A percentile compares a stretch with the other conserved stretches of the same genome.
Conservation (phyloP, 805 yeast species). For the Candida piceae region DNA sequence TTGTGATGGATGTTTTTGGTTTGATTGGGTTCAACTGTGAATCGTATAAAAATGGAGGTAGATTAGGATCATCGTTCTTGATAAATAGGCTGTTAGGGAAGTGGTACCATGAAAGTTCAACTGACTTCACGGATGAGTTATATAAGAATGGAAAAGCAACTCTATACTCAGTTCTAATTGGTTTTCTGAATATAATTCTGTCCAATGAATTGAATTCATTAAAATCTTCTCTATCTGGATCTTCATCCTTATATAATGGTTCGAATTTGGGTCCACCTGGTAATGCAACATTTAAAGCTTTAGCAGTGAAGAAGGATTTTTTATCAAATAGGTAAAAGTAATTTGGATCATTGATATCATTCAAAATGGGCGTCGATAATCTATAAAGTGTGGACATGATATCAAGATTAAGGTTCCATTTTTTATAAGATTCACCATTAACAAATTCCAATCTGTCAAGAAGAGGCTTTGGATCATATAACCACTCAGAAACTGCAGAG, state of each 20-base stretch:
- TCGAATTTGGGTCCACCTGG: slow-evolving; percentile 98
- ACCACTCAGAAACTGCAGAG: slow-evolving; percentile 61
- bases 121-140: slow-evolving; percentile 69
- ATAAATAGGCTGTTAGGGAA: slow-evolving; percentile 53
- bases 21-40: slow-evolving; percentile 52
- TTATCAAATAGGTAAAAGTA: slow-evolving; percentile 70
- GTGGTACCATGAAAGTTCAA: slow-evolving; percentile 57
- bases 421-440: slow-evolving; percentile 73
- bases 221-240: slow-evolving; percentile 65
- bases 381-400: slow-evolving; percentile 63
- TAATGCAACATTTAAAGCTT: slow-evolving; percentile 77
- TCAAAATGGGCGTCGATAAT: slow-evolving; percentile 64
- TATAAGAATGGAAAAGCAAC: slow-evolving; percentile 85
- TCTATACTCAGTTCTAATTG: slow-evolving; percentile 74
- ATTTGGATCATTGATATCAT: slow-evolving; percentile 54
- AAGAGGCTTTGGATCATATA: slow-evolving; percentile 74
- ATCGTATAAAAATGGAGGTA: slow-evolving; percentile 54
- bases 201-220: slow-evolving; percentile 90
- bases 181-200: slow-evolving; percentile 73
- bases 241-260: slow-evolving; percentile 65
- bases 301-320: slow-evolving; percentile 81
- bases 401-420: slow-evolving; percentile 60
- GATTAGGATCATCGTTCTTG: slow-evolving; percentile 42
- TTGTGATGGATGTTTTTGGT: slow-evolving; percentile 16
- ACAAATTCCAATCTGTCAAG: slow-evolving; percentile 48